Evolutionary conservation across 169 alveolate genomes (phyloP).

Genomic region (Eimeria tenella): DNA sequence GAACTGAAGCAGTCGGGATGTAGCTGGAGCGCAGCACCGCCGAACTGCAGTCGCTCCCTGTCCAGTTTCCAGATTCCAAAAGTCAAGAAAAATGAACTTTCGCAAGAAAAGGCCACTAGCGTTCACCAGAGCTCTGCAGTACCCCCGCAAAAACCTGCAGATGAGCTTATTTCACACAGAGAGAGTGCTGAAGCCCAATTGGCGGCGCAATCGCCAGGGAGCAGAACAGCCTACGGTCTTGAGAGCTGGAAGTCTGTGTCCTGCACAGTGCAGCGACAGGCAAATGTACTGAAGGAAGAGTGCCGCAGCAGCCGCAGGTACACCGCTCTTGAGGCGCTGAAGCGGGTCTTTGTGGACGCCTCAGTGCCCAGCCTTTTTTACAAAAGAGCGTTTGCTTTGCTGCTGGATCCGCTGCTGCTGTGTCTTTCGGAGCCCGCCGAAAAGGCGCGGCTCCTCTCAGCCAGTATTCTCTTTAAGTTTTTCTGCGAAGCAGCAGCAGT

Average conservation of each 20-base stretch:
- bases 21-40: not conserved
- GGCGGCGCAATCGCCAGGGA: not conserved
- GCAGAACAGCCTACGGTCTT: not conserved
- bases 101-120: not conserved
- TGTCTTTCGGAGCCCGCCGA: constrained; percentile 66
- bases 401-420: constrained; percentile 42
- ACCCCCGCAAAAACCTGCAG: not conserved
- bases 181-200: not conserved
- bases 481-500: constrained; percentile 35
- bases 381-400: constrained; percentile 13
- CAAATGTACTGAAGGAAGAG: constrained; percentile 41
- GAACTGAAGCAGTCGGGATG: not conserved
- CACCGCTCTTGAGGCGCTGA: constrained; percentile 28
- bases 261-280: constrained; percentile 43
- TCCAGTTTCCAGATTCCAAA: constrained; percentile 50
- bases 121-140: not conserved
- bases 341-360: constrained; percentile 16
- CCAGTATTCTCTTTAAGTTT: constrained; percentile 41
- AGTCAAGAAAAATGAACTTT: not conserved
- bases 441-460: constrained; percentile 27
- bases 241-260: constrained; percentile 50
- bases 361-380: constrained; percentile 26
- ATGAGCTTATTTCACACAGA: not conserved
- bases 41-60: not conserved
- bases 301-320: constrained; percentile 5